Conservation (phyloP, 768 basidiomycete species). For the Scleroderma citrinum region DNA sequence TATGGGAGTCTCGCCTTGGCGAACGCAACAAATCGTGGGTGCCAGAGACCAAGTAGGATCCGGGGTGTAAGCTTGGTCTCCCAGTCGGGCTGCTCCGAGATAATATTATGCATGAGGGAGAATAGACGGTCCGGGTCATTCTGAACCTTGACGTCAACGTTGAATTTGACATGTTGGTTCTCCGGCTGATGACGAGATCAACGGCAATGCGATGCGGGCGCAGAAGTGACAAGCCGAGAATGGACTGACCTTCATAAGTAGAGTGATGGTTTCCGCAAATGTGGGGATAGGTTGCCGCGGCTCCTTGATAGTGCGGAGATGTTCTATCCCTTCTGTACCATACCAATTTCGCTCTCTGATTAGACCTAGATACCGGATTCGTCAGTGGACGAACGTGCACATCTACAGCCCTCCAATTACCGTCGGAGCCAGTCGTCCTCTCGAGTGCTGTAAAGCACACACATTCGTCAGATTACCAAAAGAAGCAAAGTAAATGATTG, state of each 20-base stretch:
- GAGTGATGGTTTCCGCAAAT: slow-evolving; percentile 74
- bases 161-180: slow-evolving; percentile 69
- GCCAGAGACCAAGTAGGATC: slow-evolving; percentile 81
- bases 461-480: slow-evolving; percentile 20
- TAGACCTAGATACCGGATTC: slow-evolving; percentile 37
- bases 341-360: slow-evolving; percentile 71
- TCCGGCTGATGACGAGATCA: slow-evolving; percentile 44
- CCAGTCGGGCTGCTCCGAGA: slow-evolving; percentile 64
- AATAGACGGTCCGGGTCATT: slow-evolving; percentile 89
- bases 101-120: slow-evolving; percentile 63
- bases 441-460: slow-evolving; percentile 45
- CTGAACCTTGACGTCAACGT: slow-evolving; percentile 92
- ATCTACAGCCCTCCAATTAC: slow-evolving; percentile 26
- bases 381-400: slow-evolving; percentile 21
- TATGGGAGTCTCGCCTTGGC: slow-evolving; percentile 77
- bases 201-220: slow-evolving; percentile 3
- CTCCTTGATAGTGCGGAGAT: slow-evolving; percentile 71
- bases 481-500: slow-evolving; percentile 11
- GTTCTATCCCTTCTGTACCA: slow-evolving; percentile 65
- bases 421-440: slow-evolving; percentile 77
- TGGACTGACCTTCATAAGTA: slow-evolving; percentile 66
- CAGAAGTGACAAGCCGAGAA: slow-evolving; percentile 6
- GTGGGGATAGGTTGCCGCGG: slow-evolving; percentile 88
- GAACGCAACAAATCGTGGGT: slow-evolving; percentile 79
- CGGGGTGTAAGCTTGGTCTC: slow-evolving; percentile 72